Evolutionary conservation across 2,329 filamentous ascomycete species (phyloP), one percentile per base, ranked within the genome.

Genomic region (Ophiostoma ips): DNA sequence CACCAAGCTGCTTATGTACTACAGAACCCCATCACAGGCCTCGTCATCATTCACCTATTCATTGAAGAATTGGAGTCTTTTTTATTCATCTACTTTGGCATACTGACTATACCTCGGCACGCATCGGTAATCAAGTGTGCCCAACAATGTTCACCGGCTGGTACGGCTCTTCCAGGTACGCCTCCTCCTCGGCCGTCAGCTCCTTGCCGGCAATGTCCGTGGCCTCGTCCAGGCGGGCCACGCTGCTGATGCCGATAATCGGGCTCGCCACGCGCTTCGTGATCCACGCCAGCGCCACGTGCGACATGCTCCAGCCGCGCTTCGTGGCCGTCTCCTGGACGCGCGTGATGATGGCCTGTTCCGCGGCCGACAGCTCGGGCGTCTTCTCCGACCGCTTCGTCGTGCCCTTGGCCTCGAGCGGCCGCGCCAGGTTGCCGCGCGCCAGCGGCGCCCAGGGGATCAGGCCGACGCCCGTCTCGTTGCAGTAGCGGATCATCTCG

Each of bases 251-350:
- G 0, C 81, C 80, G 49, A 82, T 66, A 52, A 84, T 83, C 2
- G 78, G 79, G 55, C 70, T 75, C 21, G 69, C 63, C 6, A 72
- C 70, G 41, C 71, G 66, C 55, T 71, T 68, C 55, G 76, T 65
- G 51, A 73, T 71, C 81, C 81, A 85, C 3, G 78, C 79, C 50
- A 81, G 68, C 1, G 77, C 72, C 18, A 85, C 73, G 50, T 81
- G 73, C 41, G 52, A 40, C 53, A 57, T 57, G 37, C 52, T 49
- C 55, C 52, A 55, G 18, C 47, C 50, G 34, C 31, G 52, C 49
- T 55, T 55, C 1, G 51, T 49, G 28, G 55, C 46, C 6, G 59
- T 12, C 28, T 55, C 50, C 40, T 57, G 50, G 2, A 61, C 53
- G 18, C 53, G 52, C 37, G 40, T 16, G 40, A 59, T 54, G 40